Evolutionary conservation across 1,284 basidiomycete species (phyloP), one percentile per base, ranked within the genome.

Genomic region (Erythrobasidium hasegawianum): DNA sequence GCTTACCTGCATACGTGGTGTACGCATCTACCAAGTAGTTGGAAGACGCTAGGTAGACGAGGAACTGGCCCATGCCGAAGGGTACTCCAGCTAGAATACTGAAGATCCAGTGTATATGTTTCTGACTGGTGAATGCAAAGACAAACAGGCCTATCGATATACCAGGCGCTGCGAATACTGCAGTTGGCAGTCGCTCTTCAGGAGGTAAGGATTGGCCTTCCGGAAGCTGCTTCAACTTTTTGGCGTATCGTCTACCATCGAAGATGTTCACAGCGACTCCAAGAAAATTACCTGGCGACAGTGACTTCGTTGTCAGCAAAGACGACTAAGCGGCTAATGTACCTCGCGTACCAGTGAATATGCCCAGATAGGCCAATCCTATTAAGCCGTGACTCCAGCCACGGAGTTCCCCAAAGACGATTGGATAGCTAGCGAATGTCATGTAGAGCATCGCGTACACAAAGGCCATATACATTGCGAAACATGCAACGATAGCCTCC

Each of bases 1-100:
- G 60, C 65, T 29, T 55, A 59, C 2, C 66, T 62, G 5, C 59
- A 39, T 38, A 60, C 4, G 71, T 77, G 26, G 80, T 78, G 74
- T 86, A 87, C 1, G 82, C 78, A 70, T 86, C 85, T 81, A 87
- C 85, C 60, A 87, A 78, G 77, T 87, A 88, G 11, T 83, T 82
- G 33, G 82, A 82, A 20, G 83, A 75, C 38, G 81, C 64, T 3
- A 70, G 67, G 67, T 72, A 72, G 16, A 69, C 68, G 14, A 60
- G 49, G 8, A 59, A 54, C 45, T 68, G 57, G 14, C 59, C 49
- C 2, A 53, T 59, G 1, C 72, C 86, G 73, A 87, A 86, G 0
- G 86, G 86, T 1, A 83, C 77, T 0, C 82, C 82, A 4, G 84
- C 83, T n/a, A 86, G 73, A 70, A 86, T 81, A 11, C 85, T 83